Evolutionary conservation across 192 early-diverging fungal genomes (phyloP).

Genomic region (Backusella parvicylindrica): DNA sequence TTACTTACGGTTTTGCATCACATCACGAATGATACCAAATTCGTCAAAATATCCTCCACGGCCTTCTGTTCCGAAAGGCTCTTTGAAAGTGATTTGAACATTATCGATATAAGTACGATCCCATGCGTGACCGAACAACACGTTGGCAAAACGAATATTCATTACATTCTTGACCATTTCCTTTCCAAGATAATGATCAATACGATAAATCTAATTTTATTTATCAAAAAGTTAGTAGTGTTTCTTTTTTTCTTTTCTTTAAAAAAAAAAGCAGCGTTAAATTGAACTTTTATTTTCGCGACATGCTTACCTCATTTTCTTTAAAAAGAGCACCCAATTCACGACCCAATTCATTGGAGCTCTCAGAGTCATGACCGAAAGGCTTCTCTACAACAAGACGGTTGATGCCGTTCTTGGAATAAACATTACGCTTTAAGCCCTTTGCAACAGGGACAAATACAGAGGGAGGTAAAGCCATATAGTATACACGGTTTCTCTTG

Average conservation of each 20-base stretch:
- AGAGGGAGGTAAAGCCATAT: slow-evolving; percentile 94
- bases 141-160: slow-evolving; percentile 91
- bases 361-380: slow-evolving; percentile 91
- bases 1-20: slow-evolving; percentile 80
- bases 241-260: too few species aligned
- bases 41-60: slow-evolving; percentile 99
- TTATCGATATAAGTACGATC: slow-evolving; percentile 84
- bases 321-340: slow-evolving; percentile 74
- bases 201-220: slow-evolving; percentile 79
- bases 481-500: slow-evolving; percentile 79
- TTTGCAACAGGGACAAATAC: slow-evolving; percentile 87
- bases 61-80: slow-evolving; percentile 94
- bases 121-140: slow-evolving; percentile 93
- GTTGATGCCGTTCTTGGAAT: slow-evolving; percentile 63
- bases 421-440: slow-evolving; percentile 69
- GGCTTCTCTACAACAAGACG: slow-evolving; percentile 97
- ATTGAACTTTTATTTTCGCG: background rate
- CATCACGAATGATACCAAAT: slow-evolving; percentile 98
- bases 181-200: slow-evolving; percentile 98
- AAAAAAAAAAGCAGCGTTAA: background rate
- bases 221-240: background rate
- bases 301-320: slow-evolving; percentile 76
- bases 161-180: slow-evolving; percentile 99
- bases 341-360: slow-evolving; percentile 67
- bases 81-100: slow-evolving; percentile 98